A percentile compares a stretch with the other conserved stretches of the same genome.
These are phyloP conservation scores for Pichia terricola DNA, from an alignment of 1,139 yeast species.

Conservation along the genomic window DNA sequence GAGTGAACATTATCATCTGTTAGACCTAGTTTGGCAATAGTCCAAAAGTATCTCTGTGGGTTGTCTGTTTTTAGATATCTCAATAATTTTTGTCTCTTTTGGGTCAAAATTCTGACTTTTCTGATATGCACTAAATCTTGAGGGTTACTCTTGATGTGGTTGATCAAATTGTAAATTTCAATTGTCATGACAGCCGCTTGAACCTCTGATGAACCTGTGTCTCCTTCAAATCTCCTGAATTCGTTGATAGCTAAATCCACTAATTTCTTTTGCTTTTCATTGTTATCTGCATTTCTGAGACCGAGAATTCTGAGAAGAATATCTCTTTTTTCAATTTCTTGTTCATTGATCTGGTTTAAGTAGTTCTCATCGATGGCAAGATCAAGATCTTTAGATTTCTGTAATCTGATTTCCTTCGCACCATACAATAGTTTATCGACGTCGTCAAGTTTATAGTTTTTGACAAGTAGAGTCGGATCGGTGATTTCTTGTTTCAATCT, in stretches of 20 bases:
- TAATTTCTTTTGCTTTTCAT: conserved; percentile 52
- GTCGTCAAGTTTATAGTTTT: conserved; percentile 51
- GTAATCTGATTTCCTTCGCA: conserved; percentile 40
- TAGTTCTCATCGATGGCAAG: conserved; percentile 24
- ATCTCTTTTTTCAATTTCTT: conserved; percentile 54
- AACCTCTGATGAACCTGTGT: conserved; percentile 91
- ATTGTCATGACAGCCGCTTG: conserved; percentile 89
- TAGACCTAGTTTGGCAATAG: conserved; percentile 79
- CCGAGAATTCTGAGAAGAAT: conserved; percentile 65
- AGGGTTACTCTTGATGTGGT: conserved; percentile 61
- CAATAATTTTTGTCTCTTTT: conserved; percentile 75
- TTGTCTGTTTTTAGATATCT: conserved; percentile 72
- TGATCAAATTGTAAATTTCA: conserved; percentile 67
- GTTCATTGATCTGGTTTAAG: conserved; percentile 9
- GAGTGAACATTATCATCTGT: conserved; percentile 67
- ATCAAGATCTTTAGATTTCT: conserved; percentile 3
- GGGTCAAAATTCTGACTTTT: conserved; percentile 70
- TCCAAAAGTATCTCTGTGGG: conserved; percentile 76
- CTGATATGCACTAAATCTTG: conserved; percentile 69
- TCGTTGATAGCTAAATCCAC: conserved; percentile 61
- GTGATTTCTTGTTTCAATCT: conserved; percentile 58
- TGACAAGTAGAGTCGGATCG: conserved; percentile 51
- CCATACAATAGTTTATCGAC: conserved; percentile 73
- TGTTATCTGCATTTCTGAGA: conserved; percentile 58
- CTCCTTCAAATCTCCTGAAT: conserved; percentile 77